phyloP scores from a whole-genome alignment of 371 early-diverging fungal genomes.

The Umbelopsis sp. region DNA sequence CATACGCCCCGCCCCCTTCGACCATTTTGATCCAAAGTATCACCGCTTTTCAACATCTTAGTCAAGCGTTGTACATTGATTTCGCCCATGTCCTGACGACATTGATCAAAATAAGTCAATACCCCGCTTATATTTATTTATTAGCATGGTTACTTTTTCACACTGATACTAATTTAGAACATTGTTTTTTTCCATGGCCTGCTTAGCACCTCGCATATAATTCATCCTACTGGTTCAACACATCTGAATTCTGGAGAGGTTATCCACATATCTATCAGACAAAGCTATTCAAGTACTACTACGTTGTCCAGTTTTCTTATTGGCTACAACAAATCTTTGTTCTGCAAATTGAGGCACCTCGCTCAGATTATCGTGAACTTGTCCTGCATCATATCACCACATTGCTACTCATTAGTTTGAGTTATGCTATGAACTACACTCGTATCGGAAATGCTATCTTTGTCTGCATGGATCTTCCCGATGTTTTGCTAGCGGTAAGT shows the following conservation, averaged over 20 bases:
- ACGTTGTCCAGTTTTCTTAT: constrained; percentile 71
- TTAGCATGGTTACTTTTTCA: neutral
- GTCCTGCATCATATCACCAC: constrained; percentile 78
- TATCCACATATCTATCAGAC: constrained; percentile 63
- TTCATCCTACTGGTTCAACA: constrained; percentile 72
- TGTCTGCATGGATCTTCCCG: constrained; percentile 79
- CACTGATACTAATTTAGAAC: no score
- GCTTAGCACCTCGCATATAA: constrained; percentile 50
- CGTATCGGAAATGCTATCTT: constrained; percentile 80
- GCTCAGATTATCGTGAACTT: constrained; percentile 76
- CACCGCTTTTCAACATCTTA: no score
- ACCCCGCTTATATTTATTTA: constrained; percentile 5
- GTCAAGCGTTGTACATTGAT: neutral
- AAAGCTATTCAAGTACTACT: constrained; percentile 69
- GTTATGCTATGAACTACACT: constrained; percentile 71
- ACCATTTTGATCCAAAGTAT: no score
- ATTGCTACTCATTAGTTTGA: constrained; percentile 61
- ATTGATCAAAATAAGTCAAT: neutral
- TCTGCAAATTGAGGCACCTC: constrained; percentile 68
- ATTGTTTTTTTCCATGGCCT: no score
- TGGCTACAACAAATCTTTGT: constrained; percentile 81
- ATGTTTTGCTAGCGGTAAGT: constrained; percentile 75
- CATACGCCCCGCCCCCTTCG: no score
- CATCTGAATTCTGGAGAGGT: constrained; percentile 63
- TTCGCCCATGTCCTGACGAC: neutral